phyloP scores from a whole-genome alignment of 768 basidiomycete species.

The Pleurotus pulmonarius region DNA sequence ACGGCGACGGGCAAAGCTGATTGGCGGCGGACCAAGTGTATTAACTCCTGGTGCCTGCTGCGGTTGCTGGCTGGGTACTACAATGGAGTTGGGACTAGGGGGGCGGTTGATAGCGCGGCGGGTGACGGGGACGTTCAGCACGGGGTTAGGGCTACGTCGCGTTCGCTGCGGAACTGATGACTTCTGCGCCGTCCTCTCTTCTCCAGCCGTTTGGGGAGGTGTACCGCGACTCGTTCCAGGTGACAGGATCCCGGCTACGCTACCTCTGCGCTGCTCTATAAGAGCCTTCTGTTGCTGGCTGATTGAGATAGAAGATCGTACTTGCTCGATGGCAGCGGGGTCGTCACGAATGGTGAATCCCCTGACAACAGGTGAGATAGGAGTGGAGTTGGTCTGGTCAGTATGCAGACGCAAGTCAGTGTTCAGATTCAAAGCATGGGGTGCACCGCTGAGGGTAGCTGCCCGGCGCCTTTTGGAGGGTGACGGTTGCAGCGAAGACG shows the following conservation, averaged over 20 bases:
- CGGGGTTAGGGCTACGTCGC: conserved; percentile 35
- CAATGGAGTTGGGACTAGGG: conserved; percentile 27
- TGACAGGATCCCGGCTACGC: conserved; percentile 40
- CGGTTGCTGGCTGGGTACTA: conserved; percentile 22
- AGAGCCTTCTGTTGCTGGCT: conserved; percentile 73
- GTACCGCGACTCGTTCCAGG: conserved; percentile 23
- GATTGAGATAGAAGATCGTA: conserved; percentile 55
- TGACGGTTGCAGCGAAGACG: conserved; percentile 38
- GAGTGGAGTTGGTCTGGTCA: conserved; percentile 46
- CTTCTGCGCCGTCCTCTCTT: conserved; percentile 22
- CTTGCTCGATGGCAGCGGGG: conserved; percentile 53
- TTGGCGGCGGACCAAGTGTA: conserved; percentile 65
- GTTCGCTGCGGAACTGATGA: conserved; percentile 20
- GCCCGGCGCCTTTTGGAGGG: conserved; percentile 66
- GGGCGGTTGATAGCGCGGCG: conserved; percentile 28
- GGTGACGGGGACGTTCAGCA: conserved; percentile 13
- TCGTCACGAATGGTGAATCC: conserved; percentile 61
- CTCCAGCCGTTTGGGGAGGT: conserved; percentile 24
- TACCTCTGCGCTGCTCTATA: conserved; percentile 67
- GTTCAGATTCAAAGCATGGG: conserved; percentile 41
- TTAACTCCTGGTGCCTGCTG: conserved; percentile 21
- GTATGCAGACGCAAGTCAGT: conserved; percentile 40
- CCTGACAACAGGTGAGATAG: conserved; percentile 67
- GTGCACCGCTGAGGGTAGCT: conserved; percentile 57
- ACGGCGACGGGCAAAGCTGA: conserved; percentile 74